Evolutionary conservation across 2,329 filamentous ascomycete species (phyloP), one percentile per base, ranked within the genome.

Genomic region (Chrysoporthe austroafricana): DNA sequence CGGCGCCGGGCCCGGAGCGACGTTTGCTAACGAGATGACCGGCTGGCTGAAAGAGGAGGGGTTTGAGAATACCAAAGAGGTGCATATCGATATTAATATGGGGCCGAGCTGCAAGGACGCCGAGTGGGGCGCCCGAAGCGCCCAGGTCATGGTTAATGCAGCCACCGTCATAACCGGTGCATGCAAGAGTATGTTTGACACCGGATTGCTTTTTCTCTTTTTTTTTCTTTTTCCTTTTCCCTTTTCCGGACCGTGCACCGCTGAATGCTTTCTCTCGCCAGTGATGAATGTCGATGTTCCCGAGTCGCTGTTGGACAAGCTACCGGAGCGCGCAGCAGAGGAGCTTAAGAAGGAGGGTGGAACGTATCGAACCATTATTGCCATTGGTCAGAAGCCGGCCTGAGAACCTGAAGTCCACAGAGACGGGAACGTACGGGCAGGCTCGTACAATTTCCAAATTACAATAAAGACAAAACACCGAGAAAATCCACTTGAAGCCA

Each of bases 281-380:
- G 44, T 50, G 13, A 62, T 48, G 26, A 52, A 52, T 21, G 44
- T 32, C 18, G 44, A 52, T 44, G 44, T 52, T 11, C n/a, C 44
- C 26, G 26, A 62, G 42, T 34, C 59, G 9, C 42, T 48, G 21
- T 34, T 50, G 43, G 59, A 62, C 43, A 52, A 21, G 32, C 32
- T 62, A 36, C 44, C 26, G 1, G 60, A 39, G 44, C 44, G 60
- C 44, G 60, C 44, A 18, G 60, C 60, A 39, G 60, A 39, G 14
- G 60, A 62, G 60, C 36, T 62, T 32, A 36, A 26, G 21, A 62
- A 62, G 44, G 21, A 62, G 60, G 60, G 44, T 13, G 60, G 44
- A 18, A 62, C 60, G 26, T 50, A 52, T 50, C 60, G 60, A 7
- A 52, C 34, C 44, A 62, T 39, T n/a, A 9, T 62, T 18, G 60